Base-by-base conservation (phyloP, 108 stramenopile genomes). In the Skeletonema tropicum region DNA sequence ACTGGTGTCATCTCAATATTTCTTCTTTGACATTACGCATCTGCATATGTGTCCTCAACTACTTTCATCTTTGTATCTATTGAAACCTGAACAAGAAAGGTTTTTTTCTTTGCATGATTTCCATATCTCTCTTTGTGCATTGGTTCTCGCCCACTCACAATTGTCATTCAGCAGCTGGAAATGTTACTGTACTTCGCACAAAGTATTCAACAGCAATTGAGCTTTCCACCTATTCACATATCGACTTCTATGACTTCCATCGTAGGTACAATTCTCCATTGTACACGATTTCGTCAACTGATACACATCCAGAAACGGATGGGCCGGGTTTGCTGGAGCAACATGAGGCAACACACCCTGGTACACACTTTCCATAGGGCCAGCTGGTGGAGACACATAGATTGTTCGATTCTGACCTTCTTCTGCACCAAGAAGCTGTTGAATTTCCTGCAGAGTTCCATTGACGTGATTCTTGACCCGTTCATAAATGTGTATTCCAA, bases 161-260 rank as follows among this genome's bases (percentile, higher is more conserved):
- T n/a, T n/a, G n/a, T n/a, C n/a, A n/a, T n/a, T n/a, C n/a, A n/a
- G n/a, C n/a, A n/a, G n/a, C n/a, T n/a, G n/a, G n/a, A n/a, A n/a
- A n/a, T n/a, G n/a, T n/a, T 41, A 41, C 12, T 41, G 11, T 59
- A 70, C 58, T 60, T 73, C 73, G 25, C 75, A 76, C 10, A 76
- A 29, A 26, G 69, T 76, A 55, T 76, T 76, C 31, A 76, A 45
- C 9, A 76, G 61, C 60, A 76, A 42, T 32, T 76, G 75, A 21
- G 75, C 75, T 57, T 76, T 76, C 75, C 69, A 71, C 15, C 75
- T 36, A 63, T 76, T 70, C 31, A 76, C 75, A 35, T 57, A 76
- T 4, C 75, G 49, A 9, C 35, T 62, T 36, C 59, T 62, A 70
- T 76, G 75, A 1, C 21, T 8, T 25, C 75, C 75, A 35, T 76